A percentile compares a stretch with the other conserved stretches of the same genome.
Conservation (phyloP, 139 green algal genomes). For the Astrephomene gubernaculifera region DNA sequence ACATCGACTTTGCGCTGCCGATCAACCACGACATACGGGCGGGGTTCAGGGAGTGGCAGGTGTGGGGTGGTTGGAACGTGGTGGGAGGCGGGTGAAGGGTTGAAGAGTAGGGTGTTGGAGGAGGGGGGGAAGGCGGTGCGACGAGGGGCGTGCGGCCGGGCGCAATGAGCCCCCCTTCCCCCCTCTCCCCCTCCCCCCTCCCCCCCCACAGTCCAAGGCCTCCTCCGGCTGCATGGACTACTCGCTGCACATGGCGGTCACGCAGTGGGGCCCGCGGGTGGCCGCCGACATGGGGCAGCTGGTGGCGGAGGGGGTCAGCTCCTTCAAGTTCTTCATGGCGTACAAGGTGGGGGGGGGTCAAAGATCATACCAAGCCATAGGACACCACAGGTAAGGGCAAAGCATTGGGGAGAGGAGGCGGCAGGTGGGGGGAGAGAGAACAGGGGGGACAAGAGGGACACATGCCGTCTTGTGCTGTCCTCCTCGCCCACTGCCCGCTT, state of each 20-base stretch:
- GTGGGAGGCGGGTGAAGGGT: no score
- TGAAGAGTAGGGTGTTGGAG: no score
- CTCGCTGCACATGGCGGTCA: conserved; percentile 97
- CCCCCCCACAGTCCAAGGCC: conserved; percentile 59
- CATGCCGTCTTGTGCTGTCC: no score
- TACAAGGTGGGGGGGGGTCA: conserved; percentile 95
- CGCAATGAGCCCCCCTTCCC: not conserved
- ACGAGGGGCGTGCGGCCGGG: no score
- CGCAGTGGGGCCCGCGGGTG: conserved; percentile 74
- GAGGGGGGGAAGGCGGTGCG: no score
- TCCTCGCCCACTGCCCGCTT: not conserved
- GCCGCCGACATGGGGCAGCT: conserved; percentile 84
- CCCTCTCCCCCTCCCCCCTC: not conserved
- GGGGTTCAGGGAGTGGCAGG: conserved; percentile 73
- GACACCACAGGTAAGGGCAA: no score
- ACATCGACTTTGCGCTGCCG: conserved; percentile 97
- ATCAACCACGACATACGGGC: conserved; percentile 77
- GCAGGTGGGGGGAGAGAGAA: no score
- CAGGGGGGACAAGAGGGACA: no score
- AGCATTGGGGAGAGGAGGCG: no score
- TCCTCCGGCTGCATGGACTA: conserved; percentile 90
- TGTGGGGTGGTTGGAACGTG: no score
- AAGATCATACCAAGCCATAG: no score
- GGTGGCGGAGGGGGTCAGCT: conserved; percentile 87
- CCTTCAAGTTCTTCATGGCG: conserved; percentile 99